Evolutionary conservation across 352 stramenopile species (phyloP).

Genomic region (Thalassiosira mediterranea): DNA sequence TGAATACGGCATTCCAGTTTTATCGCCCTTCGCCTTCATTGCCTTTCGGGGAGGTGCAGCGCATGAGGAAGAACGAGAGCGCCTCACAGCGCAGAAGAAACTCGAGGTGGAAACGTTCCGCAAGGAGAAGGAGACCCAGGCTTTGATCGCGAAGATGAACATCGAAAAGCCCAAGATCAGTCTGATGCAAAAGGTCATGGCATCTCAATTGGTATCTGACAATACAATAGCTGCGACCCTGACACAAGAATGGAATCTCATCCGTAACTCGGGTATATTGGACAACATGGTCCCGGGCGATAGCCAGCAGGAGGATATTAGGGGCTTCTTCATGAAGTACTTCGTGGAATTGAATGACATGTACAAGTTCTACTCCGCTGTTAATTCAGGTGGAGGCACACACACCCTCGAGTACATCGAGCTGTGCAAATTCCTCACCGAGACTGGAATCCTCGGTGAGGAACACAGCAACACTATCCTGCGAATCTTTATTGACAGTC

Average conservation of each 20-base stretch:
- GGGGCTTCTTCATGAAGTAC: constrained; percentile 21
- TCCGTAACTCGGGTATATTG: constrained; percentile 17
- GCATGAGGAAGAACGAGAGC: constrained; percentile 13
- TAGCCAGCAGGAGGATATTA: constrained; percentile 17
- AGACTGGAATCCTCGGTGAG: constrained; percentile 35
- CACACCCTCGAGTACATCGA: constrained; percentile 34
- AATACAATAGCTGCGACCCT: constrained; percentile 12
- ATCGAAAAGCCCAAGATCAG: constrained; percentile 22
- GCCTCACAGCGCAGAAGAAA: constrained; percentile 2
- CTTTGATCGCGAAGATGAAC: constrained; percentile 15
- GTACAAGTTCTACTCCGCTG: constrained; percentile 37
- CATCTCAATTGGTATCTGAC: constrained; percentile 16
- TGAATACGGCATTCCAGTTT: constrained; percentile 19
- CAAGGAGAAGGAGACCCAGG: not conserved
- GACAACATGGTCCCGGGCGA: constrained; percentile 33
- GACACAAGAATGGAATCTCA: constrained; percentile 27
- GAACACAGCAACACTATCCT: constrained; percentile 39
- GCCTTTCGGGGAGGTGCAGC: constrained; percentile 13
- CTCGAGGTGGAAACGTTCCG: constrained; percentile 19
- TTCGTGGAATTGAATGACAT: constrained; percentile 27
- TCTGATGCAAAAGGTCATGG: constrained; percentile 20
- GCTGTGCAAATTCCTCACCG: constrained; percentile 37
- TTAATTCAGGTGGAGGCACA: constrained; percentile 30
- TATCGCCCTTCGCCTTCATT: constrained; percentile 32
- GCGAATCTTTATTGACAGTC: constrained; percentile 33